Conservation (phyloP, 345 rosid genomes). For the Psidium guajava region DNA sequence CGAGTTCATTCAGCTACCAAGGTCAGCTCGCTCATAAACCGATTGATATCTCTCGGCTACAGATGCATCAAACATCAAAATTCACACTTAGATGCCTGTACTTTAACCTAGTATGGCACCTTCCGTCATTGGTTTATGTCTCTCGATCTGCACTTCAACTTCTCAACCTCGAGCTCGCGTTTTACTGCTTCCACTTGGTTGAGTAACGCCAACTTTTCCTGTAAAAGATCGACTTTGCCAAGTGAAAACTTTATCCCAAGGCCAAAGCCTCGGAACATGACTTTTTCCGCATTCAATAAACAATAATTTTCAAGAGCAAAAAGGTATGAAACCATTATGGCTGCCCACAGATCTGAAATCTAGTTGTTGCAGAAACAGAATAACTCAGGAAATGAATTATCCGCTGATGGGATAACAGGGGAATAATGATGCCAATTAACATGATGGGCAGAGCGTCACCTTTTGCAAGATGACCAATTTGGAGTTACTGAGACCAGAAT, state of each 20-base stretch:
- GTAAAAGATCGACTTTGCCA: background rate
- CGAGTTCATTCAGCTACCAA: background rate
- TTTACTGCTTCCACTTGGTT: constrained; percentile 32
- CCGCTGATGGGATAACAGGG: background rate
- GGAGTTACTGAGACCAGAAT: constrained; percentile 13
- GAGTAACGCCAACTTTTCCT: constrained; percentile 51
- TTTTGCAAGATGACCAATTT: constrained; percentile 43
- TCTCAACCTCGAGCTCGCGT: constrained; percentile 30
- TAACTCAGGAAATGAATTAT: background rate
- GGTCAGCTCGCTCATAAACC: background rate
- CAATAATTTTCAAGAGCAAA: background rate
- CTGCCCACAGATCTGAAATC: background rate
- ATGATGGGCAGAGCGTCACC: constrained; percentile 10
- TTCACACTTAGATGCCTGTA: background rate
- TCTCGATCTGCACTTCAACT: constrained; percentile 27
- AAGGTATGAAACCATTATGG: background rate
- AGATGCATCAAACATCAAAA: background rate
- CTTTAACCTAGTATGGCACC: background rate
- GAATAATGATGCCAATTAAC: background rate
- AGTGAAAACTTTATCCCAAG: background rate
- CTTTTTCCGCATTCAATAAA: background rate
- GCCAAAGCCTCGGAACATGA: background rate
- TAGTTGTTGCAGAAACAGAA: background rate
- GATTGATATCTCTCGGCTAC: background rate
- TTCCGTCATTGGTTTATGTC: background rate